A percentile compares a stretch with the other conserved stretches of the same genome.
These are phyloP conservation scores for Pestalotiopsis sp. DNA, from an alignment of 2,329 filamentous ascomycete genomes.

Conservation along the genomic window DNA sequence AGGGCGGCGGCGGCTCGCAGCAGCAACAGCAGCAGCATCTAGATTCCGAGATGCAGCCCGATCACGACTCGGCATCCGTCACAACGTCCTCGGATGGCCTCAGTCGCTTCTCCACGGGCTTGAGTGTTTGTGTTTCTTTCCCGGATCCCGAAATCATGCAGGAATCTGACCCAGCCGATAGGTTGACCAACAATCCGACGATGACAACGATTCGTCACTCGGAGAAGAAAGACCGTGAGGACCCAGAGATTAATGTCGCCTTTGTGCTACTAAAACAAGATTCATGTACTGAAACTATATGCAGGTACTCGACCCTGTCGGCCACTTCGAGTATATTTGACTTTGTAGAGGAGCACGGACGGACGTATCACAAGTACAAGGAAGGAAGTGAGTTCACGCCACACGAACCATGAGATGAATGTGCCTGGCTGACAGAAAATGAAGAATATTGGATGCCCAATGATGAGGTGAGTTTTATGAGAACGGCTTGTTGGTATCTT, in stretches of 20 bases:
- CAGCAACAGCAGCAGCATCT: neutral
- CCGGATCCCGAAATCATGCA: neutral
- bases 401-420: neutral
- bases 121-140: neutral
- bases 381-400: conserved; percentile 23
- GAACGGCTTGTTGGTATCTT: neutral
- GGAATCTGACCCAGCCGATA: neutral
- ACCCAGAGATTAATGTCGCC: too few species aligned
- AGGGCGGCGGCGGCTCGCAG: too few species aligned
- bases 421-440: neutral
- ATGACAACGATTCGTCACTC: neutral
- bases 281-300: neutral
- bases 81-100: neutral
- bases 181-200: neutral
- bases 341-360: conserved; percentile 25
- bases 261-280: neutral
- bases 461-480: conserved; percentile 20
- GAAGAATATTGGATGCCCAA: conserved; percentile 27
- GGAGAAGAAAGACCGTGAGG: neutral
- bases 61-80: neutral
- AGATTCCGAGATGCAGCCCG: neutral
- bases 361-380: conserved; percentile 28
- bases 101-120: neutral
- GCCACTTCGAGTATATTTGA: conserved; percentile 25
- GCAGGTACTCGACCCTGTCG: conserved; percentile 22